Base-by-base conservation (phyloP, 352 stramenopile genomes). In the Pythium aphanidermatum region DNA sequence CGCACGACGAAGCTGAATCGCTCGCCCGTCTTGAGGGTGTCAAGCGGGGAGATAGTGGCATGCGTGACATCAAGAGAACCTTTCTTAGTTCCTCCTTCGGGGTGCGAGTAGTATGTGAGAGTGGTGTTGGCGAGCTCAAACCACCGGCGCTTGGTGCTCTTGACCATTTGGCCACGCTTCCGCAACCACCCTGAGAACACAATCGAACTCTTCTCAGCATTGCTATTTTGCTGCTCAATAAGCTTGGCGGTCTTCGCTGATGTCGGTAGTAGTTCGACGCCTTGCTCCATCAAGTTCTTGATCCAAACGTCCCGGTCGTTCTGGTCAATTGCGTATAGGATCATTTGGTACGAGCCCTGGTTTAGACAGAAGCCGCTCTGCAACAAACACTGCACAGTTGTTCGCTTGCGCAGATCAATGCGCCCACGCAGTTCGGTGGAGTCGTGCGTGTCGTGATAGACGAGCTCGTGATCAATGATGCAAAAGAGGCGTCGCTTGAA, bases 401-500 rank as follows among this genome's bases (percentile, higher is more conserved):
- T 90, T 37, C 70, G 73, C 26, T 79, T 76, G 14, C 55, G 62
- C 38, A 93, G 52, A 57, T 93, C 78, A 13, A 93, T 60, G 54
- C 72, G 68, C 4, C 81, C 81, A 26, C 77, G 77, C 43, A 93
- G 74, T 42, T 89, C 78, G 17, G 68, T 74, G 5, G 78, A 78
- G 26, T 89, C 78, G 38, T 91, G 78, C 25, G 70, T 73, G 36
- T 94, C 80, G 47, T 92, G 80, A 52, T 89, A 94, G 47, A 92
- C 83, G 28, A 94, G 73, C 36, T 92, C 79, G 38, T 84, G 69
- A 52, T 89, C 82, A 31, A 92, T 65, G 52, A 94, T 86, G 60
- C 75, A 92, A 35, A 94, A 94, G 21, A 94, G 51, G 17, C 82
- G 77, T 17, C 82, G 77, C 55, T 94, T 94, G 58, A 92, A 94